Evolutionary conservation across 768 basidiomycete species (phyloP), one percentile per base, ranked within the genome.

Genomic region (Astraeus odoratus): DNA sequence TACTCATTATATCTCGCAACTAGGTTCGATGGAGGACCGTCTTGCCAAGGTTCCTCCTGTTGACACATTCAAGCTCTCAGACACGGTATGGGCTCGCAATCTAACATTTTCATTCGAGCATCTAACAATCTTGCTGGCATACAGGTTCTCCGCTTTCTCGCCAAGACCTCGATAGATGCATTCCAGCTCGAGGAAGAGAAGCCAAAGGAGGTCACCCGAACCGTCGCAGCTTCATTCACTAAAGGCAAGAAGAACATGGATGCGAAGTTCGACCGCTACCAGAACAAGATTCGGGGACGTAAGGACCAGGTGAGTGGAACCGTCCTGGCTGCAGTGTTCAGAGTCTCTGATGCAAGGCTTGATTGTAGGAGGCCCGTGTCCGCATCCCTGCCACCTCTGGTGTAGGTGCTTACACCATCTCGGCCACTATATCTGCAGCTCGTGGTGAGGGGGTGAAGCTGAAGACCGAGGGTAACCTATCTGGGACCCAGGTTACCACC

Each of bases 241-340:
- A 34, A 12, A 1, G 7, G 22, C 6, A 52, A 50, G 16, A 38
- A n/a, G n/a, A n/a, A 44, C 4, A 53, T 62, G 31, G 23, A 18
- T 7, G 54, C 52, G 4, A 39, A 46, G 13, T 44, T 62, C 7
- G 55, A 59, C 22, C 56, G 67, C 0, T 71, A 53, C 36, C 60
- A 65, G 25, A 56, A 53, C 22, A 59, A 51, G 33, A 47, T 71
- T 6, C 63, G 53, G 2, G 42, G 65, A 23, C 64, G 70, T 7
- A 20, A 26, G 1, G 52, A 60, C n/a, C 68, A 72, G 62, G 78
- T 73, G 49, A 46, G 64, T 54, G 22, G 19, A 15, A 25, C 37
- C 3, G 23, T 3, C 16, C 29, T 18, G 16, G 3, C n/a, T n/a
- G n/a, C n/a, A n/a, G n/a, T 3, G 6, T 39, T 24, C 20, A 5